Percentiles rank a stretch among this genome's conserved stretches.
Conservation (phyloP, 331 rosid species). For the Malus hybrid region DNA sequence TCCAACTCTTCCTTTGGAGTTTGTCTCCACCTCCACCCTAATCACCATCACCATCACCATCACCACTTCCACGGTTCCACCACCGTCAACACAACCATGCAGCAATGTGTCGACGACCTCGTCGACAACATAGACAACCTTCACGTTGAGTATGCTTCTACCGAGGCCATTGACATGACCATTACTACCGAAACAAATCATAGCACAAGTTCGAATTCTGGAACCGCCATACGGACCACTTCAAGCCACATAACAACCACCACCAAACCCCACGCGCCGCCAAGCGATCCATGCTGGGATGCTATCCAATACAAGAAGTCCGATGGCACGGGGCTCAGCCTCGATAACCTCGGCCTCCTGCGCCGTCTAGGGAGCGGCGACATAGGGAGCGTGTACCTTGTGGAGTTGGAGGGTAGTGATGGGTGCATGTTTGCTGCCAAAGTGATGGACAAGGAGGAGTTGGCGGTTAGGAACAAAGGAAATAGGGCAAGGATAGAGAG, state of each 20-base stretch:
- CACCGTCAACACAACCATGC: conserved; percentile 6
- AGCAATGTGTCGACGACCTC: conserved; percentile 7
- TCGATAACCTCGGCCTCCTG: conserved; percentile 19
- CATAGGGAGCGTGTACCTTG: conserved; percentile 31
- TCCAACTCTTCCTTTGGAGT: not conserved
- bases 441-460: conserved; percentile 37
- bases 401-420: conserved; percentile 14
- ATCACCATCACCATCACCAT: not conserved
- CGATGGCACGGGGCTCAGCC: not conserved
- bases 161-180: not conserved
- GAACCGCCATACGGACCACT: not conserved
- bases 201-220: no score
- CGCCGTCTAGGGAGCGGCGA: conserved; percentile 30
- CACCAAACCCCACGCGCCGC: conserved; percentile 16
- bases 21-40: not conserved
- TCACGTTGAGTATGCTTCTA: conserved; percentile 10
- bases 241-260: conserved; percentile 3
- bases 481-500: conserved; percentile 25
- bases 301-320: not conserved
- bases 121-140: conserved; percentile 13
- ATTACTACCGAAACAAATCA: not conserved
- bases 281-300: conserved; percentile 21
- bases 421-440: conserved; percentile 32
- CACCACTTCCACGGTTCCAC: not conserved
- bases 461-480: conserved; percentile 19